Evolutionary conservation across 1,139 yeast genomes (phyloP), one percentile per base, ranked within the genome.

Genomic region (Sugiyamaella grinbergsii): DNA sequence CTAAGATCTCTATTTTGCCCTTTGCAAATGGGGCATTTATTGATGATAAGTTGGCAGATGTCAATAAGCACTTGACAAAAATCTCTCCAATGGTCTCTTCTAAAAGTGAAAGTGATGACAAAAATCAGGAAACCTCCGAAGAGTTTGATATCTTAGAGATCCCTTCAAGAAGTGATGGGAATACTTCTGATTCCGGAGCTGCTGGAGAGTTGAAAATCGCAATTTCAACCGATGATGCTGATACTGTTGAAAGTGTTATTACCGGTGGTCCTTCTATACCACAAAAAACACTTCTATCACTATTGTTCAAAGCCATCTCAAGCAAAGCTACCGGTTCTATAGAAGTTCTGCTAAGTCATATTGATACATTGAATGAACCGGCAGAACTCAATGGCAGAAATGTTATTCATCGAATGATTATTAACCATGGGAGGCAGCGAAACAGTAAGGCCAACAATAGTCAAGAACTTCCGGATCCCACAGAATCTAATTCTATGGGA

Each of bases 321-420:
- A 63, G 65, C 11, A 67, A 72, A 50, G 74, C 93, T 1, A 56
- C 56, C 37, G 68, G 71, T 8, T 83, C 91, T 61, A 79, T 88
- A 50, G 83, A 79, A 58, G 68, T 66, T 15, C 67, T 88, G 32
- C 71, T 87, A 47, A 71, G 68, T 29, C 66, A 70, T 15, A 69
- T 76, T 23, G 77, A 78, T 2, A 70, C 78, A 5, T 66, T 82
- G 20, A 71, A 76, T 47, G 96, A 89, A 62, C 75, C 82, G 1
- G 71, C 81, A 5, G 96, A 90, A 63, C 81, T 91, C 44, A 83
- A 86, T 53, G 88, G 89, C 20, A 76, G 97, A 58, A 90, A 86
- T 64, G 84, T 90, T 60, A 79, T 91, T 62, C 98, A 91, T 66
- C 88, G 88, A 58, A 83, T 83, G 61, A 80, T 90, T 28, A 83